Evolutionary conservation across 768 basidiomycete species (phyloP).

Genomic region (Tylopilus sp.): DNA sequence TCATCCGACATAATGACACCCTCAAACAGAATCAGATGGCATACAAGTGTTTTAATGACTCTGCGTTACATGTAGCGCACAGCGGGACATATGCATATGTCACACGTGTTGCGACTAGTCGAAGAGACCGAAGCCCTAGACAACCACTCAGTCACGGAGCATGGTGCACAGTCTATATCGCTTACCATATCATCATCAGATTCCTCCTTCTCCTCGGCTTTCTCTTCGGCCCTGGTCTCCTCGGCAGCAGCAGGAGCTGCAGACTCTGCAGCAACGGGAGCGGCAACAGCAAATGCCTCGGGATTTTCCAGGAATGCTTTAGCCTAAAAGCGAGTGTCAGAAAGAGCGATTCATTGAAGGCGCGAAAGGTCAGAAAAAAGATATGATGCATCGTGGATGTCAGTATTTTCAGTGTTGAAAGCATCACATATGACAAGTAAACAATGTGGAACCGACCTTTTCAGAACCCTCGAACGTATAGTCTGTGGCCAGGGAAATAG

Average conservation of each 20-base stretch:
- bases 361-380: constrained; percentile 27
- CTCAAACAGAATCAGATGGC: constrained; percentile 3
- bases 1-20: neutral
- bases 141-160: constrained; percentile 2
- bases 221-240: constrained; percentile 61
- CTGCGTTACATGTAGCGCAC: constrained; percentile 22
- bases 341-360: neutral
- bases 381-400: constrained; percentile 44
- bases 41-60: constrained; percentile 13
- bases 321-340: constrained; percentile 46
- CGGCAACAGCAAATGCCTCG: constrained; percentile 90
- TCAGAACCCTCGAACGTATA: constrained; percentile 92
- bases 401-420: constrained; percentile 80
- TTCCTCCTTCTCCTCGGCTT: constrained; percentile 81
- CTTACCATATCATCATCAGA: constrained; percentile 88
- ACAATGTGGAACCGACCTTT: constrained; percentile 57
- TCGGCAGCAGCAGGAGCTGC: constrained; percentile 53
- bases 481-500: constrained; percentile 85
- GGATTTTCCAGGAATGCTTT: constrained; percentile 98
- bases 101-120: constrained; percentile 45
- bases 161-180: neutral
- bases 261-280: constrained; percentile 54
- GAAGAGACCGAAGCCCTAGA: constrained; percentile 90
- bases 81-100: constrained; percentile 13
- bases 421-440: constrained; percentile 17